A percentile compares a stretch with the other conserved stretches of the same genome.
Evolutionary conservation across 2,329 filamentous ascomycete genomes (phyloP).

Genomic region (Penicillium sp.): DNA sequence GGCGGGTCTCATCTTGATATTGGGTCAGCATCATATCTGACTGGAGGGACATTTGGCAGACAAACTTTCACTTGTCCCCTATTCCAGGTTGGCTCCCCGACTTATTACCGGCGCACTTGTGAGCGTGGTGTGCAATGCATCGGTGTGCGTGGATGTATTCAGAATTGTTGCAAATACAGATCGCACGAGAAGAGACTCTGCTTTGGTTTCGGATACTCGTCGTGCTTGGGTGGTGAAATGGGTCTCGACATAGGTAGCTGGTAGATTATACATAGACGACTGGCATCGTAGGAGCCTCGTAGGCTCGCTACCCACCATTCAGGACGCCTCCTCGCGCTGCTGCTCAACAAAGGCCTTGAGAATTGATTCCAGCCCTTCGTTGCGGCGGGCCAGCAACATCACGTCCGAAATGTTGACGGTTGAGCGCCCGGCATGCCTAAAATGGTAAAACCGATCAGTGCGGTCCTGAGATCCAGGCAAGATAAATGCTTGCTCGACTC

Average conservation of each 20-base stretch:
- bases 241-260: no score
- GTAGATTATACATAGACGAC: no score
- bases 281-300: background rate
- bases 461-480: background rate
- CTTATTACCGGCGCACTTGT: constrained; percentile 23
- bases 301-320: constrained; percentile 7
- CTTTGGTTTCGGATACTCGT: background rate
- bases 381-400: constrained; percentile 81
- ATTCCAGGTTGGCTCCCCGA: constrained; percentile 42
- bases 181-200: background rate
- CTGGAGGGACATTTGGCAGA: constrained; percentile 1
- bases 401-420: constrained; percentile 87
- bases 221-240: no score
- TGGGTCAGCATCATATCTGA: constrained; percentile 6
- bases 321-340: constrained; percentile 30
- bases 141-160: constrained; percentile 6
- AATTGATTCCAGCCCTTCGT: constrained; percentile 79
- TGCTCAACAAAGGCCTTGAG: constrained; percentile 54
- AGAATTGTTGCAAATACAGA: constrained; percentile 3
- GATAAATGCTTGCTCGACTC: constrained; percentile 19
- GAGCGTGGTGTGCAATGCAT: constrained; percentile 14
- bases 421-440: constrained; percentile 76
- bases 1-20: constrained; percentile 24
- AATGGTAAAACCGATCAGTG: constrained; percentile 43
- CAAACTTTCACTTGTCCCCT: constrained; percentile 53